These are phyloP conservation scores for Sherardia arvensis DNA, from an alignment of 257 asterid species.

Conservation along the genomic window DNA sequence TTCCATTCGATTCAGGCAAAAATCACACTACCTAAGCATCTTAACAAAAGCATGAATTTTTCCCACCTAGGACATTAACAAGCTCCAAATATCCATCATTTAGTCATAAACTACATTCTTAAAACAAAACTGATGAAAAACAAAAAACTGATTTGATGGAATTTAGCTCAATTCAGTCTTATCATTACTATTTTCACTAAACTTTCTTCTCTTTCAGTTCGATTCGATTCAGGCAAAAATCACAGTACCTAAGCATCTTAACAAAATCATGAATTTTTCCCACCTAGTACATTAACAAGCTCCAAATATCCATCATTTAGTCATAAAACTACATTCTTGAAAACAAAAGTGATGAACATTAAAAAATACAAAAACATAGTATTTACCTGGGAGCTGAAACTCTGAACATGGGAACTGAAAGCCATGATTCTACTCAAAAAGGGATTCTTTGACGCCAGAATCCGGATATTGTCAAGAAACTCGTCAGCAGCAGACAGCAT, in stretches of 20 bases:
- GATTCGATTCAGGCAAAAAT: background rate
- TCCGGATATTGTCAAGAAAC: slow-evolving; percentile 24
- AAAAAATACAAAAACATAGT: too few relatives aligned
- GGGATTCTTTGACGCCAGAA: slow-evolving; percentile 31
- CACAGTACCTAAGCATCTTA: background rate
- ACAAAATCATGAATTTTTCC: background rate
- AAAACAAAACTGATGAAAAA: too few relatives aligned
- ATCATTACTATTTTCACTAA: too few relatives aligned
- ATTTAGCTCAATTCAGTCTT: too few relatives aligned
- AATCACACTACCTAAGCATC: too few relatives aligned
- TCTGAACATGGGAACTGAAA: slow-evolving; percentile 36
- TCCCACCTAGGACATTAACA: too few relatives aligned
- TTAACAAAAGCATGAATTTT: too few relatives aligned
- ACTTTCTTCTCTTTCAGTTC: background rate
- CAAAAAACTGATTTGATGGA: too few relatives aligned
- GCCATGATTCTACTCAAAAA: slow-evolving; percentile 35
- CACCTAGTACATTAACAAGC: background rate
- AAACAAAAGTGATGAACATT: too few relatives aligned
- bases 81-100: too few relatives aligned
- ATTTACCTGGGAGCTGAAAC: slow-evolving; percentile 38
- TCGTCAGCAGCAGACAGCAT: slow-evolving; percentile 28
- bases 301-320: too few relatives aligned
- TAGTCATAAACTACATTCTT: too few relatives aligned
- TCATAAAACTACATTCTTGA: background rate
- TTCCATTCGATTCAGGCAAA: background rate